Evolutionary conservation across 2,329 filamentous ascomycete genomes (phyloP).

Genomic region (Aspergillus sp.): DNA sequence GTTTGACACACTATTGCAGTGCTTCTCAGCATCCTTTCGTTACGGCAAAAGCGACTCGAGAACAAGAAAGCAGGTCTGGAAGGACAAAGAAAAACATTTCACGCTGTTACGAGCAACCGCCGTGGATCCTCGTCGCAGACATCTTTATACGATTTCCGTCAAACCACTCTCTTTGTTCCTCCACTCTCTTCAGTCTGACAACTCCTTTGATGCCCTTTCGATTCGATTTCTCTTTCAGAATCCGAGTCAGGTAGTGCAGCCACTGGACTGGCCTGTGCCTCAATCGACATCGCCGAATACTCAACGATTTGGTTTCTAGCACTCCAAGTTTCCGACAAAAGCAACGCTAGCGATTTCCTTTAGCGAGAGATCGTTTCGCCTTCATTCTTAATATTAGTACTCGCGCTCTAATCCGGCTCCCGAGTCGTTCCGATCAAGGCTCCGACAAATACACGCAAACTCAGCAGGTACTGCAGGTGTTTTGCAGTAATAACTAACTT

Average conservation of each 20-base stretch:
- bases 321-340: conserved; percentile 16
- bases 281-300: conserved; percentile 33
- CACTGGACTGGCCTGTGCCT: conserved; percentile 48
- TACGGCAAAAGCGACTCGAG: conserved; percentile 14
- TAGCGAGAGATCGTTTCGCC: conserved; percentile 23
- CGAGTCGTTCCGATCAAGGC: conserved; percentile 9
- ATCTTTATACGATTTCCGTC: conserved; percentile 4
- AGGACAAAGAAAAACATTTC: conserved; percentile 14
- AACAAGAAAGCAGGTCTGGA: conserved; percentile 5
- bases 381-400: conserved; percentile 18
- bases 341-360: conserved; percentile 13
- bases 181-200: conserved; percentile 11
- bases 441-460: conserved; percentile 35
- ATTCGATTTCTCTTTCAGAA: conserved; percentile 25
- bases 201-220: conserved; percentile 25
- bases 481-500: conserved; percentile 43
- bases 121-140: conserved; percentile 14
- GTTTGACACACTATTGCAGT: conserved; percentile 48
- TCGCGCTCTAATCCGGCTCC: conserved; percentile 9
- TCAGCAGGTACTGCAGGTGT: conserved; percentile 83
- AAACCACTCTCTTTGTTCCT: conserved; percentile 13
- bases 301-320: conserved; percentile 28
- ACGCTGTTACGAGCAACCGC: conserved; percentile 19
- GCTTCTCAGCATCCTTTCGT: conserved; percentile 39
- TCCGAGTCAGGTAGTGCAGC: conserved; percentile 41